Evolutionary conservation across 305 asterid genomes (phyloP), one percentile per base, ranked within the genome.

Genomic region (Rubia balearica): DNA sequence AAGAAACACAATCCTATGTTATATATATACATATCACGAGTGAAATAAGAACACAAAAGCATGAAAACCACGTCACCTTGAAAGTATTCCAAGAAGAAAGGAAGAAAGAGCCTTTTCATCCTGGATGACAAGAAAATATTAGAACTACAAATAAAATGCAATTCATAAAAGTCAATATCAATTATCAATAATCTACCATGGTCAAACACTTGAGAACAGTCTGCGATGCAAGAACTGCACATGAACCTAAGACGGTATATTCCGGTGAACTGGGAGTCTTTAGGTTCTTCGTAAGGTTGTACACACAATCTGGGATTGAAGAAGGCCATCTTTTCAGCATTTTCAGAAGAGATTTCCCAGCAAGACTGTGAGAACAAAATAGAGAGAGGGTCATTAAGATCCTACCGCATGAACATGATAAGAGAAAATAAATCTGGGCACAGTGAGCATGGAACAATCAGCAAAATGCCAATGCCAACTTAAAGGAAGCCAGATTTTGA

Each of bases 251-350:
- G 73, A 95, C 98, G 62, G 85, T 89, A 86, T 88, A 77, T 83
- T 95, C 99, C n/a, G 96, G 92, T 73, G 92, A 76, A 84, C 83
- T 79, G 46, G 97, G 79, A 71, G 80, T 80, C 78, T 85, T 85
- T 74, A 95, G 79, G 76, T 87, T 92, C 71, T 81, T 95, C 77
- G 92, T 79, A 72, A 95, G 88, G 67, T 80, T 82, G 72, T 86
- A 75, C 73, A 95, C 95, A 83, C 86, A 87, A 69, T 86, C 89
- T 73, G 97, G 85, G 79, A 89, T 92, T 73, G 96, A 85, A 75
- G 97, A 87, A 48, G 99, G 99, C 99, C 99, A 95, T 79, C 96
- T 86, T 80, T 90, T 92, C 88, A 92, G 86, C 92, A 90, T 87
- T 86, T 87, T 95, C 80, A 92, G 75, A 78, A 92, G 84, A 69